These are phyloP conservation scores for Fusarium temperatum DNA, from an alignment of 2,329 filamentous ascomycete species.

Conservation along the genomic window DNA sequence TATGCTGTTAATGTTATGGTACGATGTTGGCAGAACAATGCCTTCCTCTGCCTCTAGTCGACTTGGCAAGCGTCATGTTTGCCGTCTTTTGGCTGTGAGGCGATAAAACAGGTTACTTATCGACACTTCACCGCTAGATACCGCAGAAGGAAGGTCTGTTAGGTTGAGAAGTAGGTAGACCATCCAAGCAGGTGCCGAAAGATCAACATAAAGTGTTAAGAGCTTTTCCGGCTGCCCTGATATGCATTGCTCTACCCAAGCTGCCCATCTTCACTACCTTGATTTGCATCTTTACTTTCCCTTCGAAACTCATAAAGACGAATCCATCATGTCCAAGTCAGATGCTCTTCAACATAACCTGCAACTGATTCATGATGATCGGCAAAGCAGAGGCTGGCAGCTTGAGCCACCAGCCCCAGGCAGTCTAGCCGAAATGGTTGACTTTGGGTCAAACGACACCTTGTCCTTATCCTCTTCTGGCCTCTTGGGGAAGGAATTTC, in stretches of 20 bases:
- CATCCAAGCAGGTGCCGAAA: background rate
- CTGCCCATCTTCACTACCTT: no score
- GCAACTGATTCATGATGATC: background rate
- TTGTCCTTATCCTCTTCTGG: background rate
- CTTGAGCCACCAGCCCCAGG: background rate
- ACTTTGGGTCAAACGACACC: slow-evolving; percentile 1
- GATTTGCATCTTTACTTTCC: background rate
- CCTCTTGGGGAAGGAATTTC: background rate
- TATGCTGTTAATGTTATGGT: background rate
- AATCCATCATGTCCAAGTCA: background rate
- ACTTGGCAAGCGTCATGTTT: background rate
- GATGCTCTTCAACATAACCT: background rate
- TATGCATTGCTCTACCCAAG: no score
- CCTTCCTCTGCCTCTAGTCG: background rate
- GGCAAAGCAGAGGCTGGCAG: background rate
- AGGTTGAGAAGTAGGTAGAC: no score
- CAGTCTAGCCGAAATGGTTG: background rate
- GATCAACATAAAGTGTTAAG: background rate
- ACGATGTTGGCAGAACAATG: background rate
- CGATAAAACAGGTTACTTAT: background rate
- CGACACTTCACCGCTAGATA: background rate
- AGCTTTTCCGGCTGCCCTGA: background rate
- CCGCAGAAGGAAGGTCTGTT: no score
- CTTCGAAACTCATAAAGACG: no score
- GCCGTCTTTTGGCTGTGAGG: background rate